Evolutionary conservation across 352 stramenopile species (phyloP).

Genomic region (Phytophthora ramorum): DNA sequence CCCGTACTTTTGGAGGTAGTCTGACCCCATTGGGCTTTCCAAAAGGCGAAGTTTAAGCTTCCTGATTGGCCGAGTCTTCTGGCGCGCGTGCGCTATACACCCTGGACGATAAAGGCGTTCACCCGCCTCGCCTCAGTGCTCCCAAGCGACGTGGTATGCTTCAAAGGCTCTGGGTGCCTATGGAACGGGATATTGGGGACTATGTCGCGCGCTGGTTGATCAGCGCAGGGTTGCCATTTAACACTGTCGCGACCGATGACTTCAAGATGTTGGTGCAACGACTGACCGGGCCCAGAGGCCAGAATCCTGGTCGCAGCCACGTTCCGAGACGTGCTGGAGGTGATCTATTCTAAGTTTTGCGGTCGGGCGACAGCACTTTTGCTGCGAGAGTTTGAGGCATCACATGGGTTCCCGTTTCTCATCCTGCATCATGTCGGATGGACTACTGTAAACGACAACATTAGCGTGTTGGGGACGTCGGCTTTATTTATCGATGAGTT

Average conservation of each 20-base stretch:
- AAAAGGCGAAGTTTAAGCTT: too few relatives aligned
- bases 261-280: constrained; percentile 6
- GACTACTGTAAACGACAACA: not conserved
- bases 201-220: constrained; percentile 6
- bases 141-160: not conserved
- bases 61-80: too few relatives aligned
- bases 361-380: not conserved
- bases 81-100: too few relatives aligned
- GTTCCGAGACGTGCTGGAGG: constrained; percentile 2
- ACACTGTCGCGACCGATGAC: not conserved
- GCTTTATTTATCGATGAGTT: constrained; percentile 2
- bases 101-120: too few relatives aligned
- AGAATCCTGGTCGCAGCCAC: constrained; percentile 1
- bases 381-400: constrained; percentile 1
- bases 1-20: too few relatives aligned
- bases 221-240: constrained; percentile 7
- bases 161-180: not conserved
- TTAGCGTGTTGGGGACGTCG: constrained; percentile 2
- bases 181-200: not conserved
- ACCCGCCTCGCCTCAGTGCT: too few relatives aligned
- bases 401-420: not conserved
- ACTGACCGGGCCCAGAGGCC: not conserved
- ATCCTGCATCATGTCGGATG: constrained; percentile 14
- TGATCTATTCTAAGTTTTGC: constrained; percentile 2
- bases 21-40: too few relatives aligned